Conservation (phyloP, 371 early-diverging fungal species). For the Massospora cicadina region DNA sequence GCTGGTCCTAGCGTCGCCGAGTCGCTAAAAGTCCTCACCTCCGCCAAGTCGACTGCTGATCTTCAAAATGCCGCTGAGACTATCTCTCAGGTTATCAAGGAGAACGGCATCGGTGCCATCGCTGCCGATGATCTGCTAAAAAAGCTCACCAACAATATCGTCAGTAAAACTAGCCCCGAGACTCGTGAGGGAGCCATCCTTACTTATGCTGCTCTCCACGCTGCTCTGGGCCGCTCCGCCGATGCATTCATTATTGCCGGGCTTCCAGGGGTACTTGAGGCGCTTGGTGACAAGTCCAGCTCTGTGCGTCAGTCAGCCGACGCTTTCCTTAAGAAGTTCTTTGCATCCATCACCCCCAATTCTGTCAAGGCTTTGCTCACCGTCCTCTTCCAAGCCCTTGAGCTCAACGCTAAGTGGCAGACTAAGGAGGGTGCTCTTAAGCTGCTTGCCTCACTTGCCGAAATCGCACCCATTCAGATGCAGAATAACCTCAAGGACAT, state of each 20-base stretch:
- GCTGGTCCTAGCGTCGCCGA: slow-evolving; percentile 1
- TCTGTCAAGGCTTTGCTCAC: slow-evolving; percentile 28
- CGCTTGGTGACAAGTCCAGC: slow-evolving; percentile 31
- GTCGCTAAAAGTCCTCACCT: neutral
- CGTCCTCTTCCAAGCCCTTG: slow-evolving; percentile 29
- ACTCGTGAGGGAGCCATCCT: slow-evolving; percentile 35
- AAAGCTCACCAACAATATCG: neutral
- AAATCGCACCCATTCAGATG: slow-evolving; percentile 25
- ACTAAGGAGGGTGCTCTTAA: slow-evolving; percentile 31
- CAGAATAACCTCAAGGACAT: slow-evolving; percentile 44
- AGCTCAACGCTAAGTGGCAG: slow-evolving; percentile 38
- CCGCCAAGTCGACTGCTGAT: neutral
- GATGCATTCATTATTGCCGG: slow-evolving; percentile 35
- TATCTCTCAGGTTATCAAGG: slow-evolving; percentile 3
- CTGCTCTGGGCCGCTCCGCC: slow-evolving; percentile 21
- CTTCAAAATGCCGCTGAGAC: slow-evolving; percentile 1
- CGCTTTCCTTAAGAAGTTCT: slow-evolving; percentile 24
- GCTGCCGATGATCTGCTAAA: slow-evolving; percentile 2
- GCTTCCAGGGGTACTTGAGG: slow-evolving; percentile 27
- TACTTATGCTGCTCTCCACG: slow-evolving; percentile 26
- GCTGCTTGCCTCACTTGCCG: slow-evolving; percentile 23
- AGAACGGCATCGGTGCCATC: slow-evolving; percentile 1
- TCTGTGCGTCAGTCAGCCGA: slow-evolving; percentile 30
- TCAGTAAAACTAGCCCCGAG: slow-evolving; percentile 29
- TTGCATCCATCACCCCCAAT: slow-evolving; percentile 22